Evolutionary conservation across 495 filamentous ascomycete species (phyloP).

Genomic region (Penicillium coprophilum): DNA sequence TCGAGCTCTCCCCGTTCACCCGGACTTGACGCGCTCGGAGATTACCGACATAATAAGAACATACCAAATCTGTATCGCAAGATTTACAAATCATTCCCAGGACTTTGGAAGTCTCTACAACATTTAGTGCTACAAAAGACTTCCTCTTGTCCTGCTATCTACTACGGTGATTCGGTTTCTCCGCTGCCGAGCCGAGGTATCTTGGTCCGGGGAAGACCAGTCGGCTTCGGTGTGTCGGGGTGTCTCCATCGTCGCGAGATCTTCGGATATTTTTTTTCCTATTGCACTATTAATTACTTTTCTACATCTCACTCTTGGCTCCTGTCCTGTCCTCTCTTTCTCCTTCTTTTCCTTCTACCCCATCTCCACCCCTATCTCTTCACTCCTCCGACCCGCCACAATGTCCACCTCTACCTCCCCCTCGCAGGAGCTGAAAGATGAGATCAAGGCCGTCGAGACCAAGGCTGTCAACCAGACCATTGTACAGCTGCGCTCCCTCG

Average conservation of each 20-base stretch:
- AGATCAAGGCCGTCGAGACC: conserved; percentile 32
- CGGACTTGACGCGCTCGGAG: conserved; percentile 17
- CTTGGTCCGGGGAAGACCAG: conserved; percentile 21
- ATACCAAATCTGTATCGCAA: neutral
- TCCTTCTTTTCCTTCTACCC: conserved; percentile 4
- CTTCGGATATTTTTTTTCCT: conserved; percentile 3
- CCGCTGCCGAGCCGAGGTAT: conserved; percentile 37
- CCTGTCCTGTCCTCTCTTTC: neutral
- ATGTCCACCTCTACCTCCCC: conserved; percentile 38
- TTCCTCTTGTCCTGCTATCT: neutral
- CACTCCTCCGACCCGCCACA: conserved; percentile 13
- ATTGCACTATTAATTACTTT: conserved; percentile 4
- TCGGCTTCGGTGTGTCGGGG: conserved; percentile 20
- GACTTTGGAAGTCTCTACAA: neutral
- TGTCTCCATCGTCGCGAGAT: conserved; percentile 10
- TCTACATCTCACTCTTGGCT: neutral
- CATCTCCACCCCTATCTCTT: conserved; percentile 5
- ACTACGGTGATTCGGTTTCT: conserved; percentile 17
- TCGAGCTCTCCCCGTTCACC: conserved; percentile 28
- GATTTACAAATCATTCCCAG: neutral
- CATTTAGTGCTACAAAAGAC: neutral
- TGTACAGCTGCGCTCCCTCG: conserved; percentile 70
- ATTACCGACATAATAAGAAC: conserved; percentile 1
- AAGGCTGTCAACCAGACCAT: conserved; percentile 48
- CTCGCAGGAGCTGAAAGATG: conserved; percentile 36